Base-by-base conservation (phyloP, 768 basidiomycete species). In the Grammothele lineata region DNA sequence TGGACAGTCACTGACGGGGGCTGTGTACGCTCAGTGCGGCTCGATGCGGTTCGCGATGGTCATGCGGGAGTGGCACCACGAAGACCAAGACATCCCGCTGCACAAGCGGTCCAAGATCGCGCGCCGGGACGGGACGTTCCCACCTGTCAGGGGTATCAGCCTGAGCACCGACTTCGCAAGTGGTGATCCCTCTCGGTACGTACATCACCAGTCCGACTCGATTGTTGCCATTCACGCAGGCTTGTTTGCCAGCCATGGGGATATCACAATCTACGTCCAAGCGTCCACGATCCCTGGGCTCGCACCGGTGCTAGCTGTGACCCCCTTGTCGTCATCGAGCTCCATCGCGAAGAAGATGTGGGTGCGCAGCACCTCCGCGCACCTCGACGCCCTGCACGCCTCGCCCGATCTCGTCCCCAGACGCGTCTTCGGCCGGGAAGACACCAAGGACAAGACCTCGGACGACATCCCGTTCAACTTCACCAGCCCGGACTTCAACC, bases 11-110 rank as follows among this genome's bases (percentile, higher is more conserved):
- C n/a, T n/a, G n/a, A n/a, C n/a, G n/a, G n/a, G n/a, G n/a, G n/a
- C n/a, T n/a, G n/a, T n/a, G n/a, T 1, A 15, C 24, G 7, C 22
- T 24, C 37, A 64, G 62, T 64, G 63, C 37, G 57, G 55, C 14
- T 50, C 45, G 4, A 55, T 40, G 25, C 61, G 57, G 17, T 66
- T 69, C 42, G 61, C 61, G 7, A 62, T 64, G 14, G 66, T 78
- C 21, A 67, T 72, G 6, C 59, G 58, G 5, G 65, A 70, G 12
- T 73, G 69, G 69, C 57, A 65, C 9, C 62, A 73, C 25, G 58
- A 66, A 32, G 67, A 78, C 52, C 76, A 77, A 56, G 65, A 67
- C 10, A 62, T 76, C 12, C 73, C 74, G 0, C 41, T 55, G 0
- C 46, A 39, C 17, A 50, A 70, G 17, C 59, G 65, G 4, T 44